Percentiles rank a stretch among this genome's conserved stretches.
phyloP scores from a whole-genome alignment of 2,329 filamentous ascomycete genomes.

The Pseudofabraea citricarpa region DNA sequence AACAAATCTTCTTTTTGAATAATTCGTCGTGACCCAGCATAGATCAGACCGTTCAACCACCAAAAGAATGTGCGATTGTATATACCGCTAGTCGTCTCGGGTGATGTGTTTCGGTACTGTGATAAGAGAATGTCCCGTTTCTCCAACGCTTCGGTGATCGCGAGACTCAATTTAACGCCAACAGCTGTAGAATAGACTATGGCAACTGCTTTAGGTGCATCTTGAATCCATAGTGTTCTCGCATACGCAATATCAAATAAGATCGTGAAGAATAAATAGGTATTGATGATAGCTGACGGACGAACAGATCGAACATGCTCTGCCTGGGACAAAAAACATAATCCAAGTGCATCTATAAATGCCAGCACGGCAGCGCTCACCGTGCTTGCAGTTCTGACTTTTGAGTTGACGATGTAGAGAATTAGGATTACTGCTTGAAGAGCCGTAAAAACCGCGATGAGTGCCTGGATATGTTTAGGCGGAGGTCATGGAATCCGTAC shows the following conservation, averaged over 20 bases:
- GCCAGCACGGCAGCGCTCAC: constrained; percentile 12
- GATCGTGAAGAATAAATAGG: constrained; percentile 21
- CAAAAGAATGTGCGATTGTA: constrained; percentile 33
- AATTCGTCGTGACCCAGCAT: constrained; percentile 30
- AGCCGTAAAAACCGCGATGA: constrained; percentile 8
- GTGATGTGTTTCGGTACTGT: constrained; percentile 25
- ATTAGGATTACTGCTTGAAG: constrained; percentile 6
- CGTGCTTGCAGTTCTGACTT: not conserved
- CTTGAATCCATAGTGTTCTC: constrained; percentile 20
- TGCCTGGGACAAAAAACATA: constrained; percentile 17
- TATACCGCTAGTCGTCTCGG: constrained; percentile 34
- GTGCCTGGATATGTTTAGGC: constrained; percentile 15
- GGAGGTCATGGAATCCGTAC: not conserved
- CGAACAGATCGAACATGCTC: constrained; percentile 20
- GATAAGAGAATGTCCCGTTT: constrained; percentile 31
- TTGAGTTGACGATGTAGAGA: constrained; percentile 4
- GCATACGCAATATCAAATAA: constrained; percentile 19
- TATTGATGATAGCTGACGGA: constrained; percentile 19
- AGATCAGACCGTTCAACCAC: constrained; percentile 34
- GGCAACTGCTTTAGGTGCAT: constrained; percentile 24
- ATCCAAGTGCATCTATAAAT: constrained; percentile 13
- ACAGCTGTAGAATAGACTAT: constrained; percentile 32
- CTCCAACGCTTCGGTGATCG: constrained; percentile 32
- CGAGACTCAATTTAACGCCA: constrained; percentile 29
- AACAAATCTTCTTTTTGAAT: constrained; percentile 32